Evolutionary conservation across 2,329 filamentous ascomycete species (phyloP), one percentile per base, ranked within the genome.

Genomic region (Ceratocystis variospora): DNA sequence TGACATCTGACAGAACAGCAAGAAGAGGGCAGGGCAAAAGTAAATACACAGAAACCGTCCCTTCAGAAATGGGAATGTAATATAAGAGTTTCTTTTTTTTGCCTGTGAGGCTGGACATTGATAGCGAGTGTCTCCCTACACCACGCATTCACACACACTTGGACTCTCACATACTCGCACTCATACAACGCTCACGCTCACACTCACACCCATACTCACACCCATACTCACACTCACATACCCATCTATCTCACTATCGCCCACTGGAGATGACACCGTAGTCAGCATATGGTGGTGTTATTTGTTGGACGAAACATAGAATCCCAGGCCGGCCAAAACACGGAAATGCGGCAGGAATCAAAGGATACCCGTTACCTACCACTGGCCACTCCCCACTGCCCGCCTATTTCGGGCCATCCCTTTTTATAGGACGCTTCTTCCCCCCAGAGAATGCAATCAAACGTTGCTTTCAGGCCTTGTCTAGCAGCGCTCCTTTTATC

Each of bases 1-100:
- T 59, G 55, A 59, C 28, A 59, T 59, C 55, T 59, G 55, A 59
- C 17, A 59, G 55, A n/a, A 19, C 22, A 10, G n/a, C n/a, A n/a
- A 25, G 10, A 41, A 41, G 37, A 41, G 10, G 37, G 12, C 12
- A 12, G 37, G 10, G 12, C 37, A 41, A 41, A 41, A 41, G 10
- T 41, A 41, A 41, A 41, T 15, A 41, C 10, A 41, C 37, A 15
- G 3, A 41, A 12, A 8, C 15, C 8, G 28, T 59, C 55, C 55
- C 55, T 59, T 31, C 3, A n/a, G 17, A 59, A 19, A 5, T 37
- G 28, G 28, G 55, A 31, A n/a, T 59, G 25, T 25, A 59, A 33
- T 59, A n/a, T 37, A 2, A 25, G 17, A n/a, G 15, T 53, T 19
- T 53, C n/a, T 19, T 22, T 53, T 50, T 19, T 50, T 25, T 50